Percentiles rank a stretch among this genome's conserved stretches.
These are phyloP conservation scores for Chlorella variabilis DNA, from an alignment of 163 green algal genomes.

Conservation along the genomic window DNA sequence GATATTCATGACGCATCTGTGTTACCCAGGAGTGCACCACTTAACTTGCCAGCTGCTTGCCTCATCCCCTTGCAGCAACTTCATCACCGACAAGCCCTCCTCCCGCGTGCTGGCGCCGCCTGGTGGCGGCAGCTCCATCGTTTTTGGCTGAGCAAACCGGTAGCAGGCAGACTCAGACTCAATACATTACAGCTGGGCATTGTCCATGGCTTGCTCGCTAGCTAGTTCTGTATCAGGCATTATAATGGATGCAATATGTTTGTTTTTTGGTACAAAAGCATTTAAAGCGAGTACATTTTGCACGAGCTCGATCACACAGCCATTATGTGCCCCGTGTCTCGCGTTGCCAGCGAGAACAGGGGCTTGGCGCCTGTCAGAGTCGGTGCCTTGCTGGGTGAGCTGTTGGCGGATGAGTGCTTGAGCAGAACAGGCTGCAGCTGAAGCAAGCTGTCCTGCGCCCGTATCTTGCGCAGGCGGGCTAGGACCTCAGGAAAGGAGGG, in stretches of 20 bases:
- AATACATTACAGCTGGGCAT: no score
- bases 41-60: no score
- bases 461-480: background rate
- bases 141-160: conserved; percentile 49
- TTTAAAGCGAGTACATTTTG: no score
- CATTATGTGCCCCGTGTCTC: no score
- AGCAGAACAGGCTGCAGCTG: background rate
- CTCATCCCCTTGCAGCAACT: conserved; percentile 63
- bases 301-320: no score
- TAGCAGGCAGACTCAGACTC: background rate
- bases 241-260: background rate
- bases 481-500: conserved; percentile 62
- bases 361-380: no score
- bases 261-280: no score
- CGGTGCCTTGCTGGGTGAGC: background rate
- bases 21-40: no score
- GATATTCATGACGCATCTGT: no score
- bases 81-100: conserved; percentile 71
- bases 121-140: conserved; percentile 65
- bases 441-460: background rate
- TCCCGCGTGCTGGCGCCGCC: conserved; percentile 80
- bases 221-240: background rate
- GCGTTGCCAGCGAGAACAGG: no score
- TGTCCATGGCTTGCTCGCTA: no score
- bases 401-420: background rate